phyloP scores from a whole-genome alignment of 257 asterid species.

The Perilla frutescens region DNA sequence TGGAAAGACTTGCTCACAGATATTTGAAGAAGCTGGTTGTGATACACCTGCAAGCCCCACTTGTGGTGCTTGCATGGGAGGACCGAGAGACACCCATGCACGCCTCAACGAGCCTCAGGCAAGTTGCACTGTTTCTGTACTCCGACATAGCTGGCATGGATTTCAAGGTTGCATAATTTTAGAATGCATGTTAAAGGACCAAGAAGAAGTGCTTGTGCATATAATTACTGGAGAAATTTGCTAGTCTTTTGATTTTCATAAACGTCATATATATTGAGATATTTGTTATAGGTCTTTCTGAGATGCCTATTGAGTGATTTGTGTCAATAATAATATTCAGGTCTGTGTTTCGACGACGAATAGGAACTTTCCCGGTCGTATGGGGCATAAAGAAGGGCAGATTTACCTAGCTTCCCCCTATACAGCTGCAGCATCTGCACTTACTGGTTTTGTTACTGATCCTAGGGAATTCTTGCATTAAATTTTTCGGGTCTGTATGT shows the following conservation, averaged over 20 bases:
- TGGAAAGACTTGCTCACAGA: constrained; percentile 95
- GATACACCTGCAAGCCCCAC: constrained; percentile 99
- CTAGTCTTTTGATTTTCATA: too few species aligned
- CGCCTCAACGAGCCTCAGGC: constrained; percentile 94
- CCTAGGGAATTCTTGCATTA: constrained; percentile 86
- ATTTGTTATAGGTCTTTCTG: background rate
- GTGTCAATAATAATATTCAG: background rate
- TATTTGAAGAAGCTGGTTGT: constrained; percentile 98
- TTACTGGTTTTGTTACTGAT: constrained; percentile 90
- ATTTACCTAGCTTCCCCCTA: constrained; percentile 96
- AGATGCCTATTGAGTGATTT: background rate
- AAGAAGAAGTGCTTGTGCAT: too few species aligned
- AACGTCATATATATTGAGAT: background rate
- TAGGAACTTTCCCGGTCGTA: constrained; percentile 87
- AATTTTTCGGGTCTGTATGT: background rate
- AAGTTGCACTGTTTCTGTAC: constrained; percentile 39
- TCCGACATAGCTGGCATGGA: too few species aligned
- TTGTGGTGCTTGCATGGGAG: constrained; percentile 98
- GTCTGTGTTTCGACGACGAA: constrained; percentile 64
- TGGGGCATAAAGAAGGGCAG: constrained; percentile 97
- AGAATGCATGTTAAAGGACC: too few species aligned
- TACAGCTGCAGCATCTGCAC: constrained; percentile 93
- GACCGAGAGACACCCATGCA: constrained; percentile 94
- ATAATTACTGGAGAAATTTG: too few species aligned
- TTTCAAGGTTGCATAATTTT: too few species aligned